These are phyloP conservation scores for Tricladium varicosporioides DNA, from an alignment of 2,329 filamentous ascomycete species.

Conservation along the genomic window DNA sequence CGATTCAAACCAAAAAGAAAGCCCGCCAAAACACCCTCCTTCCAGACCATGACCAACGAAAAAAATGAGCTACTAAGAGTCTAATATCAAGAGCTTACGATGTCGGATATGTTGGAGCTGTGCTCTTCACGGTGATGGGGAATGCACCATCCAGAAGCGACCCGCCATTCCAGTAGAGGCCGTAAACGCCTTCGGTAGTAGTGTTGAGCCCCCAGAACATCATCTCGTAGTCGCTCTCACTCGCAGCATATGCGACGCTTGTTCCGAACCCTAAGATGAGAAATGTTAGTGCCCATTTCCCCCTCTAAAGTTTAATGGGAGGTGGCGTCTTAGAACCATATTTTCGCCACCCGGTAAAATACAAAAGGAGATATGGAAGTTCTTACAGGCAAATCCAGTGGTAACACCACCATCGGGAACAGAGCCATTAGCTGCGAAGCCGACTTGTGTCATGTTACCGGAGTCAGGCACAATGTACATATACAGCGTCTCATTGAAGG, in stretches of 20 bases:
- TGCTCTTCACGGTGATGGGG: constrained; percentile 25
- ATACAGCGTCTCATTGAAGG: constrained; percentile 19
- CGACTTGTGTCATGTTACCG: constrained; percentile 26
- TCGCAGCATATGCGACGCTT: constrained; percentile 31
- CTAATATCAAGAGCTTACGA: too few relatives aligned
- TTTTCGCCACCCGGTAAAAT: too few relatives aligned
- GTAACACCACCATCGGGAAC: constrained; percentile 23
- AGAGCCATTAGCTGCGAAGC: constrained; percentile 27
- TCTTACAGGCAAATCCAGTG: constrained; percentile 30
- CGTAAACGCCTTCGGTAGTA: constrained; percentile 24
- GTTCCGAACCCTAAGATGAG: constrained; percentile 27
- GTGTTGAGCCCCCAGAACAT: constrained; percentile 27
- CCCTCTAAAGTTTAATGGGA: too few relatives aligned
- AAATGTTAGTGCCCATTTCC: neutral
- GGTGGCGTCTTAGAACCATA: too few relatives aligned
- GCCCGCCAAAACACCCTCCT: too few relatives aligned
- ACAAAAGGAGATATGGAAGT: neutral
- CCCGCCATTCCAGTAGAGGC: constrained; percentile 26
- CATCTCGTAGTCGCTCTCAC: constrained; percentile 22
- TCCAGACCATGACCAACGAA: too few relatives aligned
- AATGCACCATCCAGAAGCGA: constrained; percentile 10
- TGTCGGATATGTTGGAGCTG: constrained; percentile 10
- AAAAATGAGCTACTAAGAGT: too few relatives aligned
- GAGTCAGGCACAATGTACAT: constrained; percentile 29
- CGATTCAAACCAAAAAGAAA: too few relatives aligned